Base-by-base conservation (phyloP, 108 stramenopile species). In the Skeletonema grethae region DNA sequence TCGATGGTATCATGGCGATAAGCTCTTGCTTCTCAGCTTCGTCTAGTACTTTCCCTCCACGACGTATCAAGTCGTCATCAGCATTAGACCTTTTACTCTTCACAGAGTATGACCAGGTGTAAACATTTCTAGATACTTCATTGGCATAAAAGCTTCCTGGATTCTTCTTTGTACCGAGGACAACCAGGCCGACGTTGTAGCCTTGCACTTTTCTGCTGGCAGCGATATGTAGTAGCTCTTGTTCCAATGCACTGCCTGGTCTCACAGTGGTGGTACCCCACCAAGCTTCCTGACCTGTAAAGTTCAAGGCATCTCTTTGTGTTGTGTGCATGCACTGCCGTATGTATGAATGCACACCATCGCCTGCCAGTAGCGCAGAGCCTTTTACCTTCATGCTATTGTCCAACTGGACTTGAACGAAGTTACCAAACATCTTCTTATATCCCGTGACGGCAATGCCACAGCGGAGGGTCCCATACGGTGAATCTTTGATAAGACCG, bases 301-400 rank as follows among this genome's bases (percentile, higher is more conserved):
- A 79, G 32, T 69, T 65, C 13, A 79, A 43, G 30, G 35, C 31
- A 32, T 74, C 72, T 2, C 30, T 20, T 43, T 20, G 10, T 13
- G 43, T 50, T 25, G 20, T 9, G 24, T 78, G 66, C 64, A 73
- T 78, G 31, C 18, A 34, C 13, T 30, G 11, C 10, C 78, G 59
- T n/a, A 69, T 30, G 28, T 12, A 25, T 11, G 78, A 74, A 16
- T 75, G 56, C 30, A 79, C 57, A 9, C 78, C 78, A 61, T 79
- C 78, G 34, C 78, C 67, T 7, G 67, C 78, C 30, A 79, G 18
- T 57, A 79, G 36, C 2, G 68, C 67, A 4, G 43, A 63, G 15
- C 72, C 78, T n/a, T 18, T 25, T 3, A 79, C n/a, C 18, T 50
- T 60, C 30, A 24, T 22, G 22, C 68, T 58, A n/a, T 75, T 61